Evolutionary conservation across 2,329 filamentous ascomycete genomes (phyloP).

Genomic region (Fusarium pseudocircinatum): DNA sequence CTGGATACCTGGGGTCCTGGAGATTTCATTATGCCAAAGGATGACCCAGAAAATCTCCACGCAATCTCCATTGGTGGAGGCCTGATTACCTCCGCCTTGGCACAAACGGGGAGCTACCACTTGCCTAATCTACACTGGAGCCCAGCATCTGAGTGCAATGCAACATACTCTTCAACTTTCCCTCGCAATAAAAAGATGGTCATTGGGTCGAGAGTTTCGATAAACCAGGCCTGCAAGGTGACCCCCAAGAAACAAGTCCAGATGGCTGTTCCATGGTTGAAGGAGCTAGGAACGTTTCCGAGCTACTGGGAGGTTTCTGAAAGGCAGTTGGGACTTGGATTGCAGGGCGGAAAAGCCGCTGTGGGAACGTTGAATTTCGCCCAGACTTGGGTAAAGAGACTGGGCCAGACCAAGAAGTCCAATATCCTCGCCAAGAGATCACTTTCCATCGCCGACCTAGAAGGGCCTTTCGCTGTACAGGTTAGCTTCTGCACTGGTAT

Average conservation of each 20-base stretch:
- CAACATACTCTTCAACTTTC: accelerated
- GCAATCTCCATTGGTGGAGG: not conserved
- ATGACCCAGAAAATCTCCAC: accelerated
- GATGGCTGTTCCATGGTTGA: not conserved
- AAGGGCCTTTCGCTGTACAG: accelerated
- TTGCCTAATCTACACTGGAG: not conserved
- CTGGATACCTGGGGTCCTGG: accelerated
- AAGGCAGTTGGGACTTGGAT: accelerated
- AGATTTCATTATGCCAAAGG: accelerated
- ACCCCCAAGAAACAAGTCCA: no score
- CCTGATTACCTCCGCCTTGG: accelerated
- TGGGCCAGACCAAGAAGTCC: accelerated
- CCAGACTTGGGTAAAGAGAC: not conserved
- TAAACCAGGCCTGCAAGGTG: no score
- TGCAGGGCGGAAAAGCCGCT: accelerated
- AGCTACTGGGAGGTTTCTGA: not conserved
- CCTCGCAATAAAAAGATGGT: no score
- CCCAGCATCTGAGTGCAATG: accelerated
- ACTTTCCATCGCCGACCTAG: accelerated
- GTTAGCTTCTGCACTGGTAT: not conserved
- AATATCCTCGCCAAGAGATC: accelerated
- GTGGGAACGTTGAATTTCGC: accelerated
- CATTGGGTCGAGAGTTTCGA: no score
- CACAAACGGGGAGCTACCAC: accelerated
- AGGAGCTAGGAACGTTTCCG: accelerated